Conservation (phyloP, 2,329 filamentous ascomycete genomes). For the Clonostachys rosea region DNA sequence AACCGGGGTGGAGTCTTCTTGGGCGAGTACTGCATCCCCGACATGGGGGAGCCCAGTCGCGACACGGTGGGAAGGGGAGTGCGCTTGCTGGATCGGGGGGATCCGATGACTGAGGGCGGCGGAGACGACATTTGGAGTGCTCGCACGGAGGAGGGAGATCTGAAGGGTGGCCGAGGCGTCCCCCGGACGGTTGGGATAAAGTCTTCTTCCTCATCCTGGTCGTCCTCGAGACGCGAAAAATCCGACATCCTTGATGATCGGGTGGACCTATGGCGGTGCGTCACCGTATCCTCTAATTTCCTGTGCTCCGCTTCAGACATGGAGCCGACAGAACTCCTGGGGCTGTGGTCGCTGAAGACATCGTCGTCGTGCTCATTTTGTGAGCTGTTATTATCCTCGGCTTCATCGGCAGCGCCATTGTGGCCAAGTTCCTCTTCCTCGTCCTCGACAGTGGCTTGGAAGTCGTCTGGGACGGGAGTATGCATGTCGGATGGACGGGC, state of each 20-base stretch:
- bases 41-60: conserved; percentile 48
- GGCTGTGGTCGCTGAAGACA: conserved; percentile 54
- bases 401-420: neutral
- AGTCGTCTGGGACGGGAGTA: conserved; percentile 9
- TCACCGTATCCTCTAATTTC: conserved; percentile 22
- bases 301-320: conserved; percentile 28
- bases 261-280: conserved; percentile 12
- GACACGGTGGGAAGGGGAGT: conserved; percentile 44
- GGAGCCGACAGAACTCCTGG: conserved; percentile 51
- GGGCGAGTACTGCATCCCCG: conserved; percentile 47
- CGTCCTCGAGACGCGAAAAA: conserved; percentile 31
- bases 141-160: conserved; percentile 64
- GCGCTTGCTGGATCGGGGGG: conserved; percentile 44
- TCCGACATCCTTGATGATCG: conserved; percentile 35
- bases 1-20: conserved; percentile 57
- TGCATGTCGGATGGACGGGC: conserved; percentile 14
- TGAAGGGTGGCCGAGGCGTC: conserved; percentile 59
- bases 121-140: conserved; percentile 71
- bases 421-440: neutral
- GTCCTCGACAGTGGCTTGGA: neutral
- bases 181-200: conserved; percentile 52
- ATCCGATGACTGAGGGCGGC: conserved; percentile 49
- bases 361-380: conserved; percentile 50
- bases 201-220: conserved; percentile 33
- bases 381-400: conserved; percentile 37